Conservation (phyloP, 2,329 filamentous ascomycete species). For the Trichocomaceae sp. region DNA sequence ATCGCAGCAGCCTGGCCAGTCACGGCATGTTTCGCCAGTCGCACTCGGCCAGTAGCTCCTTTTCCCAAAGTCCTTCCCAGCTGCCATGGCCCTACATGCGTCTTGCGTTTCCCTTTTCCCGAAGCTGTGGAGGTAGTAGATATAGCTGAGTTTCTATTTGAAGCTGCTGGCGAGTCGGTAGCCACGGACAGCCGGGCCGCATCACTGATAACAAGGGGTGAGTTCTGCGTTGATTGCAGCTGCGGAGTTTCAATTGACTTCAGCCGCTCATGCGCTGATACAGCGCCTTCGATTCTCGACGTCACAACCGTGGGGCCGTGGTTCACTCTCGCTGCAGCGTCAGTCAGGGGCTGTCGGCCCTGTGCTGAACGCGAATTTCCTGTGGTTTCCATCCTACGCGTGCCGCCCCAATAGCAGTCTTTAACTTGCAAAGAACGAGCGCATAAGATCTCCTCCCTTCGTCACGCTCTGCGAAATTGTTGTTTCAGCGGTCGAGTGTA, state of each 20-base stretch:
- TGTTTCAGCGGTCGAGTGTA: neutral
- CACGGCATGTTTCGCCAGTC: slow-evolving; percentile 70
- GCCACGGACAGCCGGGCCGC: slow-evolving; percentile 51
- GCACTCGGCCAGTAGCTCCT: slow-evolving; percentile 81
- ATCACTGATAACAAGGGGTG: slow-evolving; percentile 30
- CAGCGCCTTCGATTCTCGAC: slow-evolving; percentile 13
- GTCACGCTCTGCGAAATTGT: neutral
- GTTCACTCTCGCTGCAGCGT: slow-evolving; percentile 46
- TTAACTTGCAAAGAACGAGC: neutral
- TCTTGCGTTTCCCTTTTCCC: slow-evolving; percentile 53
- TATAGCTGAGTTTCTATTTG: slow-evolving; percentile 47
- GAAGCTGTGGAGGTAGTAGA: slow-evolving; percentile 52
- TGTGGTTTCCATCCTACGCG: slow-evolving; percentile 18
- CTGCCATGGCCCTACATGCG: slow-evolving; percentile 88
- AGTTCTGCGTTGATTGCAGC: slow-evolving; percentile 23
- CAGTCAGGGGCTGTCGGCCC: slow-evolving; percentile 39
- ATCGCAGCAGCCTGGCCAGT: slow-evolving; percentile 81
- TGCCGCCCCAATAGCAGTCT: neutral
- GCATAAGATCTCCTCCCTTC: neutral
- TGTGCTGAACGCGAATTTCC: slow-evolving; percentile 15
- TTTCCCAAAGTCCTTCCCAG: slow-evolving; percentile 82
- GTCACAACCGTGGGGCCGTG: slow-evolving; percentile 25
- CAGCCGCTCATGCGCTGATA: slow-evolving; percentile 14
- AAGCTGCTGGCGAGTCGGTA: slow-evolving; percentile 41
- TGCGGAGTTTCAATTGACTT: slow-evolving; percentile 19